These are phyloP conservation scores for Penicillium frequentans DNA, from an alignment of 2,329 filamentous ascomycete species.

Conservation along the genomic window DNA sequence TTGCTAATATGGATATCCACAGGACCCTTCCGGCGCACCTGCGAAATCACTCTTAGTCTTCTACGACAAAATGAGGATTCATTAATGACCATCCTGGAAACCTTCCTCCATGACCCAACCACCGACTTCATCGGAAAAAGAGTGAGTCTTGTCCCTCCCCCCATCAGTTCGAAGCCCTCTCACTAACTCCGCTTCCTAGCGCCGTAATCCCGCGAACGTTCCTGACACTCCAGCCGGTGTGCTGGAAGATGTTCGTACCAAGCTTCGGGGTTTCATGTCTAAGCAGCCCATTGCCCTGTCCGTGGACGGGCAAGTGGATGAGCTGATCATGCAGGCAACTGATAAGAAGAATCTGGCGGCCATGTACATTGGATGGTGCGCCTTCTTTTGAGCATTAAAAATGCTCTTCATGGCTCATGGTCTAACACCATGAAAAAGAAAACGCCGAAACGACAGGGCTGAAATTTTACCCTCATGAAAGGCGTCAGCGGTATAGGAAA, in stretches of 20 bases:
- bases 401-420: neutral
- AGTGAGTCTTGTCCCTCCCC: conserved; percentile 29
- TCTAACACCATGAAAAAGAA: neutral
- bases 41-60: conserved; percentile 81
- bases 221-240: conserved; percentile 75
- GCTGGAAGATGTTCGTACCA: conserved; percentile 82
- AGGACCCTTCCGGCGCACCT: conserved; percentile 83
- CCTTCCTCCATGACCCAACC: conserved; percentile 95
- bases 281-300: conserved; percentile 90
- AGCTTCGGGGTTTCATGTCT: conserved; percentile 78
- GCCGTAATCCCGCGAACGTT: conserved; percentile 52
- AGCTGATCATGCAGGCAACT: conserved; percentile 83
- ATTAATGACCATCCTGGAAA: conserved; percentile 94
- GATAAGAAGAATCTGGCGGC: conserved; percentile 75
- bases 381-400: conserved; percentile 55
- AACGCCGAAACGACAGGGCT: neutral
- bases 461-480: neutral
- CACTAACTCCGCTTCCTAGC: conserved; percentile 32
- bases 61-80: conserved; percentile 92
- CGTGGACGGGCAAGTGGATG: conserved; percentile 96
- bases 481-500: neutral
- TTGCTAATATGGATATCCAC: conserved; percentile 1
- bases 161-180: neutral
- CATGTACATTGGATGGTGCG: conserved; percentile 98
- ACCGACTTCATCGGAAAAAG: conserved; percentile 84